Base-by-base conservation (phyloP, 257 asterid genomes). In the Penstemon davidsonii region DNA sequence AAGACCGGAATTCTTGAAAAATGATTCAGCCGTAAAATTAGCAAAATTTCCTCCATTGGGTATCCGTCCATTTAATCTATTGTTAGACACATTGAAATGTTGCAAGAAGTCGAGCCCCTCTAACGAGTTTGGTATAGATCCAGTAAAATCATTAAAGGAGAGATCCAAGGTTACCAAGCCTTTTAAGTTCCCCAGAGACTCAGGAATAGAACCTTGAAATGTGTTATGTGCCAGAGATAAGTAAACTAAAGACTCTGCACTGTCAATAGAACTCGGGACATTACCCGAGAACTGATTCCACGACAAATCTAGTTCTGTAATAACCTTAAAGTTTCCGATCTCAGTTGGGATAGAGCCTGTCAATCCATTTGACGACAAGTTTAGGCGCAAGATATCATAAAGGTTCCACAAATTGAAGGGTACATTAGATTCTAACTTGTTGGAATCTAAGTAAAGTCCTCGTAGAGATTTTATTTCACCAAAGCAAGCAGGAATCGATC, bases 11-110 rank as follows among this genome's bases (percentile, higher is more conserved):
- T 80, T 80, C 9, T 52, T 11, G 19, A 25, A 0, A 11, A 82
- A 82, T 0, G 86, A 82, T 38, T 51, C 47, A 46, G 70, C 75
- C n/a, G 75, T 76, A 49, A 80, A 69, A 73, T 73, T 73, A 8
- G 4, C 19, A 39, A 80, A 81, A 5, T 7, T 37, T 0, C 84
- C 77, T 4, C 71, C 66, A 5, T 6, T 41, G 0, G 84, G 84
- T 54, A 80, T 76, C 67, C 60, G 75, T 50, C 81, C 84, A 60
- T 66, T 39, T 9, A 80, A 10, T 10, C 10, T 73, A 54, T 80
- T 80, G 50, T 55, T 36, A 19, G 84, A 80, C 39, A 76, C 77
- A 42, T 69, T 61, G 39, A 80, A 69, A 12, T 60, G 25, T 11
- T 50, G 12, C 45, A 80, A 73, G 37, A 15, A 33, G 5, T 5